Evolutionary conservation across 495 filamentous ascomycete genomes (phyloP), one percentile per base, ranked within the genome.

Genomic region (Talaromyces proteolyticus): DNA sequence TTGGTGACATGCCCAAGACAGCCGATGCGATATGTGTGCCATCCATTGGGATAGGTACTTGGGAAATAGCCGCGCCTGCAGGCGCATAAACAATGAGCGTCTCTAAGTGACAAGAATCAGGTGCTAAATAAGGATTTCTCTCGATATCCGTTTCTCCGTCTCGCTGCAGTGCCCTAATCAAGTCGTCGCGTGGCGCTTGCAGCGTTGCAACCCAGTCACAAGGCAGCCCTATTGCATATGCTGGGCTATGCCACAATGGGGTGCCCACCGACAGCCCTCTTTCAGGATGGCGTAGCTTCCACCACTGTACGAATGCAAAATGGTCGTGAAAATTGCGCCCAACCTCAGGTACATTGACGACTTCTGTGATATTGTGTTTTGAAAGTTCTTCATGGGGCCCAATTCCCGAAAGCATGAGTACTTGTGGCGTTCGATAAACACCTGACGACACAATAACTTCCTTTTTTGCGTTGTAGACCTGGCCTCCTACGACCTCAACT

Each of bases 271-370:
- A 51, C 0, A 68, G 55, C 0, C 67, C 68, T 24, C 56, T 47
- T 17, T 73, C 63, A 1, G 65, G 63, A 47, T 70, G 42, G 12
- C 53, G 54, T 0, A 77, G 42, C 42, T 72, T 68, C 67, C 63
- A 77, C 47, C 54, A 63, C 50, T 59, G 53, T 6, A 51, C 50
- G 6, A 66, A 11, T 10, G 56, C 26, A 70, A 66, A 64, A 50
- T 84, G 80, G 55, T 86, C 81, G 0, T 79, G 62, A 1, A 84
- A 69, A 58, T 83, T 77, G 54, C 79, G 66, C 4, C 81, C 81
- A 36, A 85, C 72, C 19, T 70, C 65, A 11, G 69, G 68, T 0
- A 70, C 60, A 4, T 77, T 65, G 0, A 71, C 56, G 17, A 80
- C 54, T 0, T 73, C 42, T 0, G 66, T 57, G 51, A 87, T 80